Evolutionary conservation across 106 monocot genomes (phyloP).

Genomic region (Apostasia shenzhenica): DNA sequence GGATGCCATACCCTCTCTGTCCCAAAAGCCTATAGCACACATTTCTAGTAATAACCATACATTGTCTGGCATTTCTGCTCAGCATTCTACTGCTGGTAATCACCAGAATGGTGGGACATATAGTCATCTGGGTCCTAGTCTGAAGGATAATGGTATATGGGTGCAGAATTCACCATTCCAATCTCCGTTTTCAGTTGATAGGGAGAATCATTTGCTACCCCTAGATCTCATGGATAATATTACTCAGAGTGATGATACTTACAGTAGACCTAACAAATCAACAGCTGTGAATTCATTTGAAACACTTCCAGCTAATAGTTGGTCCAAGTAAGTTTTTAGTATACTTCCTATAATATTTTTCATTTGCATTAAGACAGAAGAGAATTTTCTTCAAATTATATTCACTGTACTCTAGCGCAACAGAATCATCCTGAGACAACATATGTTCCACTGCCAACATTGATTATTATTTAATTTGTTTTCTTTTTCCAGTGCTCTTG

Average conservation of each 20-base stretch:
- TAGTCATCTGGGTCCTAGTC: slow-evolving; percentile 17
- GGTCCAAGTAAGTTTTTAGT: slow-evolving; percentile 68
- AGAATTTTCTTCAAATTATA: neutral
- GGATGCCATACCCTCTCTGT: slow-evolving; percentile 15
- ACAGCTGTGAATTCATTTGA: slow-evolving; percentile 25
- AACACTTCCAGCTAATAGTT: slow-evolving; percentile 29
- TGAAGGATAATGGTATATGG: slow-evolving; percentile 30
- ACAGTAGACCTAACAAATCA: slow-evolving; percentile 23
- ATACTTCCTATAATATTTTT: neutral
- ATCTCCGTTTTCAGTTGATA: slow-evolving; percentile 25
- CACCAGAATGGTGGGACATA: slow-evolving; percentile 28
- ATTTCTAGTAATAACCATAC: slow-evolving; percentile 23
- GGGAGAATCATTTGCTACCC: slow-evolving; percentile 36
- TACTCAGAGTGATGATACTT: slow-evolving; percentile 14
- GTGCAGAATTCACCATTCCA: slow-evolving; percentile 27
- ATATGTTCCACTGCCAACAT: too few relatives aligned
- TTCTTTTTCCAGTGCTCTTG: too few relatives aligned
- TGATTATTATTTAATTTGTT: too few relatives aligned
- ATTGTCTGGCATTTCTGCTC: slow-evolving; percentile 13
- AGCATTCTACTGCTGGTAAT: slow-evolving; percentile 8
- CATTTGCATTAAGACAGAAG: neutral
- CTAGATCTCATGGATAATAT: slow-evolving; percentile 31
- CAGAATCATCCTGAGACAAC: too few relatives aligned
- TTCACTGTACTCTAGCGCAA: too few relatives aligned
- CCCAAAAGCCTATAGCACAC: slow-evolving; percentile 16